These are phyloP conservation scores for Alternaria arborescens DNA, from an alignment of 2,329 filamentous ascomycete species.

Conservation along the genomic window DNA sequence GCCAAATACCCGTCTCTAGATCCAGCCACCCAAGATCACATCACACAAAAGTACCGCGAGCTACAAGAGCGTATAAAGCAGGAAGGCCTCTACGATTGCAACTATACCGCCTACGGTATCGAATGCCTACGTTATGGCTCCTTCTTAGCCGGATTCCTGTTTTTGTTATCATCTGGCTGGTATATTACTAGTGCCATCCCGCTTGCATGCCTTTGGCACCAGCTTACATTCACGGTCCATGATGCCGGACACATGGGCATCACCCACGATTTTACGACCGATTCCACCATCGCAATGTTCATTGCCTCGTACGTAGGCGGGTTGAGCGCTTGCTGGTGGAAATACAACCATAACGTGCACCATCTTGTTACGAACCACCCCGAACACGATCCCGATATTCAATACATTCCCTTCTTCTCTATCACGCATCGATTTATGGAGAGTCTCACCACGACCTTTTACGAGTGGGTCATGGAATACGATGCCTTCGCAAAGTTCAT, in stretches of 20 bases:
- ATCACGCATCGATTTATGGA: constrained; percentile 72
- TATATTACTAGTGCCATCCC: constrained; percentile 72
- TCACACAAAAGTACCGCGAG: constrained; percentile 82
- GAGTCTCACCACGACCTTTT: constrained; percentile 70
- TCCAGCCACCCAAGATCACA: constrained; percentile 73
- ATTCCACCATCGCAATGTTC: constrained; percentile 86
- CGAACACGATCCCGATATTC: constrained; percentile 95
- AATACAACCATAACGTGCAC: constrained; percentile 93
- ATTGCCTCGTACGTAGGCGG: constrained; percentile 91
- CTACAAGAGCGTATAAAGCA: constrained; percentile 75
- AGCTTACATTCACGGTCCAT: constrained; percentile 91
- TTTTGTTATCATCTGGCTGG: constrained; percentile 54
- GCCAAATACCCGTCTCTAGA: constrained; percentile 85
- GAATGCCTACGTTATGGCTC: constrained; percentile 77
- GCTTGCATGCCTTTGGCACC: constrained; percentile 89
- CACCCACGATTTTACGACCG: constrained; percentile 85
- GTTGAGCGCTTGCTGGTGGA: constrained; percentile 95
- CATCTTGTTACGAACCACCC: constrained; percentile 95
- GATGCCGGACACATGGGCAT: constrained; percentile 98
- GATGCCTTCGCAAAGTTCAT: constrained; percentile 68
- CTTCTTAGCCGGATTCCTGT: constrained; percentile 69
- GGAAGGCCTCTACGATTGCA: constrained; percentile 83
- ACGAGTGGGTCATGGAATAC: constrained; percentile 71
- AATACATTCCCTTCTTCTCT: constrained; percentile 75
- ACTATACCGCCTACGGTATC: constrained; percentile 79